phyloP scores from a whole-genome alignment of 768 basidiomycete genomes.

The Tylopilus felleus region DNA sequence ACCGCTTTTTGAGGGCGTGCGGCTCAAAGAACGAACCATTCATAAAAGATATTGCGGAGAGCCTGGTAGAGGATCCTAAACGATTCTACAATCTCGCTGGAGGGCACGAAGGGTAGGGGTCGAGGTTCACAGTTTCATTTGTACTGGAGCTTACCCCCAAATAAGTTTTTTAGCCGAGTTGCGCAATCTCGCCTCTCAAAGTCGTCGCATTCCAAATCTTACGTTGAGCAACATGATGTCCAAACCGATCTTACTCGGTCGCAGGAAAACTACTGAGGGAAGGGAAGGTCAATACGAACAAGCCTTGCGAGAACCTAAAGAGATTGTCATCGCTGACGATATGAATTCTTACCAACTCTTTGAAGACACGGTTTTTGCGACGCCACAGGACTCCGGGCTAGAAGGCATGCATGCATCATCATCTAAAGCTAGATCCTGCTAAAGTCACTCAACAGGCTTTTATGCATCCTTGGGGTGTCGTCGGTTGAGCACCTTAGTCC shows the following conservation, averaged over 20 bases:
- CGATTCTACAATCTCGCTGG: background rate
- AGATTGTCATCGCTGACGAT: constrained; percentile 2
- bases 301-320: too few relatives aligned
- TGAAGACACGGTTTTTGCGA: background rate
- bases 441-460: background rate
- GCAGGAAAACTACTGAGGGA: too few relatives aligned
- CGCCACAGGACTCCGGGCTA: constrained; percentile 1
- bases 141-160: too few relatives aligned
- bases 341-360: background rate
- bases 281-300: too few relatives aligned
- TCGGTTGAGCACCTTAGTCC: background rate
- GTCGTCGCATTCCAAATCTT: constrained; percentile 43
- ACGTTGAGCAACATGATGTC: constrained; percentile 58
- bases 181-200: constrained; percentile 79
- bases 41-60: background rate
- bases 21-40: background rate
- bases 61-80: background rate
- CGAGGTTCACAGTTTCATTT: background rate
- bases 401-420: background rate
- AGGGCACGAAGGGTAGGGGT: background rate
- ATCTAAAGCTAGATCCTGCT: too few relatives aligned
- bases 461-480: background rate
- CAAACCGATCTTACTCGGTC: constrained; percentile 74
- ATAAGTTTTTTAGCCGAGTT: constrained; percentile 81
- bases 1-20: background rate